phyloP scores from a whole-genome alignment of 352 stramenopile genomes.

The Phytopythium kandeliae region DNA sequence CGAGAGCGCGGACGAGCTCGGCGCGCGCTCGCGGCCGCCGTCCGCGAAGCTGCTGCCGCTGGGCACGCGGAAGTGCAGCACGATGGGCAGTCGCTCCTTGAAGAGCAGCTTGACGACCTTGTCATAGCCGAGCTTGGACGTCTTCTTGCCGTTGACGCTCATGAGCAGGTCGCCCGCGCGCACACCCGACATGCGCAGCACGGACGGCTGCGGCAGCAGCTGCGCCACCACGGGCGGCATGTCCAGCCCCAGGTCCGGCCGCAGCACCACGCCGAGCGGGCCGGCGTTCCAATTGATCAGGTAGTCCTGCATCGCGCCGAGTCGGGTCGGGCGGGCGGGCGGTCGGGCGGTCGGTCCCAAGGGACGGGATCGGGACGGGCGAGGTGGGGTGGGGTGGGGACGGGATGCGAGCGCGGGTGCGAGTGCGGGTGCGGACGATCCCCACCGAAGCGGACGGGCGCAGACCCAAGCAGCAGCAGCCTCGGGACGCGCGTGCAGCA shows the following conservation, averaged over 20 bases:
- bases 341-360: not conserved
- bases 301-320: slow-evolving; percentile 77
- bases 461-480: too few relatives aligned
- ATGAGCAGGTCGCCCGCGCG: slow-evolving; percentile 65
- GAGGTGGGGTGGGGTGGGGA: too few relatives aligned
- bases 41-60: not conserved
- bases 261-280: slow-evolving; percentile 68
- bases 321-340: too few relatives aligned
- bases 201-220: slow-evolving; percentile 63
- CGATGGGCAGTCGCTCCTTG: slow-evolving; percentile 65
- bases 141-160: slow-evolving; percentile 76
- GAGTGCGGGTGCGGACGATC: slow-evolving; percentile 3
- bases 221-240: slow-evolving; percentile 75
- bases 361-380: too few relatives aligned
- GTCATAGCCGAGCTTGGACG: slow-evolving; percentile 64
- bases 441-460: too few relatives aligned
- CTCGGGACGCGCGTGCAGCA: too few relatives aligned
- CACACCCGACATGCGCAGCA: slow-evolving; percentile 68
- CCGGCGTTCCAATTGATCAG: slow-evolving; percentile 84
- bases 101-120: slow-evolving; percentile 77
- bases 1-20: too few relatives aligned
- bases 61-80: slow-evolving; percentile 69
- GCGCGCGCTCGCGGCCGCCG: too few relatives aligned
- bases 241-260: slow-evolving; percentile 58
- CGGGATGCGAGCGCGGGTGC: too few relatives aligned